Conservation (phyloP, 208 protist genomes). For the Leishmania mexicana region DNA sequence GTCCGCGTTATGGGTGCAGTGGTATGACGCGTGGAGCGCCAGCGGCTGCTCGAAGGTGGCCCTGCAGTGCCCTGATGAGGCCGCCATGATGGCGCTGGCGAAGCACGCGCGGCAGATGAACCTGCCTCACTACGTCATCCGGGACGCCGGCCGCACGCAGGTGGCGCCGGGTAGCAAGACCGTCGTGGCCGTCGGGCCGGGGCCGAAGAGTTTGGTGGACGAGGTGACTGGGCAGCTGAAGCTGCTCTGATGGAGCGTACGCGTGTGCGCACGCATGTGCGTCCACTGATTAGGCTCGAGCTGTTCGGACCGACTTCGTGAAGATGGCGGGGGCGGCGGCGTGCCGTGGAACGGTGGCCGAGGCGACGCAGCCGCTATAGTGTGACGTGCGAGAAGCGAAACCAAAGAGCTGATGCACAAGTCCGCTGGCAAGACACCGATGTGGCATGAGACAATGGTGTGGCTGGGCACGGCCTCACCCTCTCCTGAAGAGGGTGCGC, state of each 20-base stretch:
- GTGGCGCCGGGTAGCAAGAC: slow-evolving; percentile 91
- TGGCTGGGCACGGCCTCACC: background rate
- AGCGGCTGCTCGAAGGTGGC: slow-evolving; percentile 82
- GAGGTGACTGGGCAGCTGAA: slow-evolving; percentile 90
- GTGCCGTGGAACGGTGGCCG: background rate
- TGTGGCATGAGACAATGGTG: background rate
- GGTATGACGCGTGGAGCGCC: slow-evolving; percentile 75
- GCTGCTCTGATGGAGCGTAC: slow-evolving; percentile 60
- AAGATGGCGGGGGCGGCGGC: background rate
- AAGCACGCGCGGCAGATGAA: slow-evolving; percentile 40
- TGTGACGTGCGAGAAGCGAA: background rate
- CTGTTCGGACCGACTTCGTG: background rate
- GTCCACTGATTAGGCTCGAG: background rate
- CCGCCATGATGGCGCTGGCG: slow-evolving; percentile 55
- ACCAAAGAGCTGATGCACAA: background rate
- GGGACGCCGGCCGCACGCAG: slow-evolving; percentile 94
- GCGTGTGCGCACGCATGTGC: background rate
- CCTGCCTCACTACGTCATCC: slow-evolving; percentile 79
- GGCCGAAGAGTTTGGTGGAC: slow-evolving; percentile 78
- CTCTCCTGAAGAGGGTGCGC: background rate
- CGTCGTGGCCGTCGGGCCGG: slow-evolving; percentile 90
- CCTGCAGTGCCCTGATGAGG: slow-evolving; percentile 79
- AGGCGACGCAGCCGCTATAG: background rate
- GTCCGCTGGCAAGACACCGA: background rate
- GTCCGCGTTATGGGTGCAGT: slow-evolving; percentile 47